These are phyloP conservation scores for Irpex lacteus DNA, from an alignment of 1,284 basidiomycete species.

Conservation along the genomic window DNA sequence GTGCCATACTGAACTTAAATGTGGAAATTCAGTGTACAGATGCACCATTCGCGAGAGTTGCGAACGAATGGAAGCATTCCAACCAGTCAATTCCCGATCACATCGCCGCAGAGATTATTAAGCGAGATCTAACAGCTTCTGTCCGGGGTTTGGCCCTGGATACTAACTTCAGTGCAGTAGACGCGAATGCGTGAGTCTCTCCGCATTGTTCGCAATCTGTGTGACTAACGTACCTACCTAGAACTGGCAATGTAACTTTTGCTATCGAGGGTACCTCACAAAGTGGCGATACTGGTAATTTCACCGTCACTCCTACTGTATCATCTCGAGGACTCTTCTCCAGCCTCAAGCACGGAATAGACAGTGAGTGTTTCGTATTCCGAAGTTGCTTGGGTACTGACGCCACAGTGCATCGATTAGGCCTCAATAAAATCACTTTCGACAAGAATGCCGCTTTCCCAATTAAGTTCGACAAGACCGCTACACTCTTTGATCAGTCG, in stretches of 20 bases:
- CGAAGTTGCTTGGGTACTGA: neutral
- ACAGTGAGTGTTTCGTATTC: neutral
- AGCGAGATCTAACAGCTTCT: conserved; percentile 26
- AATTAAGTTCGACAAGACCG: conserved; percentile 28
- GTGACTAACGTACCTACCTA: neutral
- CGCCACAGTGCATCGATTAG: conserved; percentile 17
- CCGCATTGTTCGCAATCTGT: neutral
- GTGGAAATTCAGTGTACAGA: conserved; percentile 38
- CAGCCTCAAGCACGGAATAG: neutral
- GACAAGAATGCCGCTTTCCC: conserved; percentile 22
- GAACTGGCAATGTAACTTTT: conserved; percentile 37
- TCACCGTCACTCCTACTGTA: conserved; percentile 23
- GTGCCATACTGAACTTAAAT: neutral
- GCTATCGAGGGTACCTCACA: conserved; percentile 37
- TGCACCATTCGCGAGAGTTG: conserved; percentile 50
- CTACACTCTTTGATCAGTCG: conserved; percentile 39
- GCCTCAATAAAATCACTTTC: conserved; percentile 31
- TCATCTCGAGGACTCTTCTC: conserved; percentile 5
- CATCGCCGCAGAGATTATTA: conserved; percentile 29
- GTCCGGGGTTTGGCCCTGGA: conserved; percentile 44
- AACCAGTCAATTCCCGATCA: conserved; percentile 40
- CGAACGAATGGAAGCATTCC: conserved; percentile 35
- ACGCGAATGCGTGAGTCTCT: conserved; percentile 26
- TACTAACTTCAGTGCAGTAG: conserved; percentile 37
- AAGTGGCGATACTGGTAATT: conserved; percentile 34